Evolutionary conservation across 371 early-diverging fungal genomes (phyloP).

Genomic region (Mucor lusitanicus): DNA sequence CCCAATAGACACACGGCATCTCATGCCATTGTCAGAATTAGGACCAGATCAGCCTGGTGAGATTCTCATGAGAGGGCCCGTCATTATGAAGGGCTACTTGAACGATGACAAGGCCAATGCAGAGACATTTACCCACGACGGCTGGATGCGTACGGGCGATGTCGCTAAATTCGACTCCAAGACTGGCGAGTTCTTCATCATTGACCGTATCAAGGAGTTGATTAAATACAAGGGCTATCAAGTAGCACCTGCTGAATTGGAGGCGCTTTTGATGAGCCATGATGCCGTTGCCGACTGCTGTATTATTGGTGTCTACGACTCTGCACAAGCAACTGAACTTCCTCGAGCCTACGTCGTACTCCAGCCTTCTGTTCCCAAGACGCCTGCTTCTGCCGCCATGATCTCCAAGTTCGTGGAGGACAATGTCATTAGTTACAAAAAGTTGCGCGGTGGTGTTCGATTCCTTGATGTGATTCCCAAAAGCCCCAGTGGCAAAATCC

Average conservation of each 20-base stretch:
- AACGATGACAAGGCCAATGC: constrained; percentile 71
- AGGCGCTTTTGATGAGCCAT: constrained; percentile 74
- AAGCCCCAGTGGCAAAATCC: constrained; percentile 76
- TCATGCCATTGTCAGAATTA: constrained; percentile 37
- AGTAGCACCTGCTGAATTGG: constrained; percentile 82
- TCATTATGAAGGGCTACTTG: constrained; percentile 77
- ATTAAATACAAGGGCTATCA: constrained; percentile 82
- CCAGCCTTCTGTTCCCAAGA: constrained; percentile 12
- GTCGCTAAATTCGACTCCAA: constrained; percentile 63
- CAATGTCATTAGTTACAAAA: constrained; percentile 74
- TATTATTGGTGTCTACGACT: constrained; percentile 68
- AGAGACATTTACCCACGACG: constrained; percentile 67
- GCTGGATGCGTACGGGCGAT: constrained; percentile 89
- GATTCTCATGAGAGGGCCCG: constrained; percentile 81
- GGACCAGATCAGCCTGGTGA: constrained; percentile 67
- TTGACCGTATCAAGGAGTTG: constrained; percentile 78
- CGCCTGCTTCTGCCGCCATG: constrained; percentile 37
- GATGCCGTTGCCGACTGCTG: constrained; percentile 74
- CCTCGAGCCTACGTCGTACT: constrained; percentile 83
- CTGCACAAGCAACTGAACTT: constrained; percentile 71
- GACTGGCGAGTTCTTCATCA: constrained; percentile 61
- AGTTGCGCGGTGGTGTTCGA: constrained; percentile 75
- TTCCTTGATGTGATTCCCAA: constrained; percentile 78
- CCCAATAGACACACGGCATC: background rate
- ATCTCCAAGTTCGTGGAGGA: constrained; percentile 62